These are phyloP conservation scores for Coniochaeta sp. DNA, from an alignment of 2,329 filamentous ascomycete species.

Conservation along the genomic window DNA sequence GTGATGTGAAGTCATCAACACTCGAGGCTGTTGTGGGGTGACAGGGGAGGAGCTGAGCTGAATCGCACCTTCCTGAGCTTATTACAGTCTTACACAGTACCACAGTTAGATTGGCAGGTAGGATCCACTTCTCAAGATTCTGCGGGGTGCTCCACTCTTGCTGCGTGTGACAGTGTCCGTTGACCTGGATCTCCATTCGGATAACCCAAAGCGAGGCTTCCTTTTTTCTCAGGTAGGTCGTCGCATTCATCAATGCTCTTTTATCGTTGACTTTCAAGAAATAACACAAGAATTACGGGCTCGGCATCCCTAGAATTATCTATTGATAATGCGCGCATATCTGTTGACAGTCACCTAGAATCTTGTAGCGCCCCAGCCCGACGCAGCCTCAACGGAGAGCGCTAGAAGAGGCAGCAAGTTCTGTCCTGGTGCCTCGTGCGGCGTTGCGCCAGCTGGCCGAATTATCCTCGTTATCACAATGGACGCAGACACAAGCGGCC, in stretches of 20 bases:
- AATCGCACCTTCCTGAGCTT: no score
- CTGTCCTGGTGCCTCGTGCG: neutral
- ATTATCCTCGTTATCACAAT: neutral
- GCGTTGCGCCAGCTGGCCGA: neutral
- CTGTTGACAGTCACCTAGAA: neutral
- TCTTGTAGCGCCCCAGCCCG: neutral
- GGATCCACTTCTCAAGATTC: neutral
- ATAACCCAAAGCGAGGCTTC: neutral
- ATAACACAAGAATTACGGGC: neutral
- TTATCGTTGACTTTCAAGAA: neutral
- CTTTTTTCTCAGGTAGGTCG: neutral
- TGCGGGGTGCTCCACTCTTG: neutral
- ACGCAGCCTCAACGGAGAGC: neutral
- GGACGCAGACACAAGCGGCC: neutral
- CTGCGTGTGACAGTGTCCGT: neutral
- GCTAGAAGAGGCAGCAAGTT: neutral
- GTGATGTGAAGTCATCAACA: neutral
- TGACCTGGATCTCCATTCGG: neutral
- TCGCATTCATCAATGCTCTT: neutral
- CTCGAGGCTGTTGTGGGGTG: neutral
- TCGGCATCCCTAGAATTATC: neutral
- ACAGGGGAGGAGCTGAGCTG: slow-evolving; percentile 1
- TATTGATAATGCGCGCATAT: neutral
- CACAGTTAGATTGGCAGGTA: no score
- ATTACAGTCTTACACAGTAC: no score